Percentiles rank a stretch among this genome's conserved stretches.
Conservation (phyloP, 352 stramenopile species). For the Chrysophaeum taylorii region DNA sequence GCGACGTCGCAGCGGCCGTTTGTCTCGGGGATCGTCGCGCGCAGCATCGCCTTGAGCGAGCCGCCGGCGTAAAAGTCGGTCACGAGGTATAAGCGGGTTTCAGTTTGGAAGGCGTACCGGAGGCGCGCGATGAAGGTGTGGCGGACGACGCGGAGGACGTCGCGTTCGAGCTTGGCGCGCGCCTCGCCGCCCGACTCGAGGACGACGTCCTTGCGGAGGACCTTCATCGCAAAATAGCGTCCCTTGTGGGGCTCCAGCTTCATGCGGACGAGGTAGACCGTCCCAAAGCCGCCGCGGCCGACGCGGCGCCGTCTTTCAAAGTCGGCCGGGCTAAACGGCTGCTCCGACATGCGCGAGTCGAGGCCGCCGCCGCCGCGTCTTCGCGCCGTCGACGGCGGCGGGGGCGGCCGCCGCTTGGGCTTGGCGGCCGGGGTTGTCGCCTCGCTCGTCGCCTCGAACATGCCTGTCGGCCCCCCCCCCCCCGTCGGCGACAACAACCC, state of each 20-base stretch:
- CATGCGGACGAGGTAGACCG: slow-evolving; percentile 67
- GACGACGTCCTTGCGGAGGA: slow-evolving; percentile 64
- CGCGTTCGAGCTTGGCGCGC: slow-evolving; percentile 40
- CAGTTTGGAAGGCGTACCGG: slow-evolving; percentile 78
- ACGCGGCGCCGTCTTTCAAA: slow-evolving; percentile 61
- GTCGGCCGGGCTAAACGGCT: slow-evolving; percentile 3
- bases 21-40: slow-evolving; percentile 6
- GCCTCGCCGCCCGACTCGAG: not conserved
- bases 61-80: slow-evolving; percentile 81
- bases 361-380: too few species aligned
- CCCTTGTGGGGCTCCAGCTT: slow-evolving; percentile 48
- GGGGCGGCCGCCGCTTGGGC: too few species aligned
- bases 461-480: too few species aligned
- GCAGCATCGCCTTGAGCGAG: slow-evolving; percentile 72
- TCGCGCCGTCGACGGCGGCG: too few species aligned
- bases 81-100: slow-evolving; percentile 75
- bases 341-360: slow-evolving; percentile 4
- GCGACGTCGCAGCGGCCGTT: slow-evolving; percentile 45
- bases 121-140: slow-evolving; percentile 81
- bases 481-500: too few species aligned
- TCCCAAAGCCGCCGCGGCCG: slow-evolving; percentile 69
- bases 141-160: slow-evolving; percentile 67
- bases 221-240: slow-evolving; percentile 68
- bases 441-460: too few species aligned
- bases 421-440: too few species aligned